Evolutionary conservation across 164 flowering plant genomes (phyloP), one percentile per base, ranked within the genome.

Genomic region (Liriodendron chinense): DNA sequence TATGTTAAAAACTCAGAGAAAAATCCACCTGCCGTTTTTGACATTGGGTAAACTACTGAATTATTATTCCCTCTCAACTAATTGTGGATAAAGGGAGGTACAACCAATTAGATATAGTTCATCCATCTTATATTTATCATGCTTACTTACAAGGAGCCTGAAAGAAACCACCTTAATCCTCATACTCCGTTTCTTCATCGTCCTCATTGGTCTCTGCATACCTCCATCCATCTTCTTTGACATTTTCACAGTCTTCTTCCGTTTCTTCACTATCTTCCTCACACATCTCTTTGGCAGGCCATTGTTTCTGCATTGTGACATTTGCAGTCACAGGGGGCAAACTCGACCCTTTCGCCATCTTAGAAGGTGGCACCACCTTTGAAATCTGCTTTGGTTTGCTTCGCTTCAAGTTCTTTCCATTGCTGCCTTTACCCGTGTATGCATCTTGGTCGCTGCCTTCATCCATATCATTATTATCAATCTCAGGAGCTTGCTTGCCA

Each of bases 191-290:
- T 82, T 93, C 97, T 73, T 94, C 96, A 76, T 93, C 97, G 59
- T 94, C 96, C n/a, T 91, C 93, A 47, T 90, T 83, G 73, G 84
- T 84, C 34, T 88, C 90, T 6, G 69, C 81, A 71, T 93, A 89
- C 74, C 91, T 89, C 93, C 94, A 91, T 20, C 89, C 85, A 73
- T 90, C 96, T 48, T 83, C 82, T 18, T 86, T 97, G 12, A 79
- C 86, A 74, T 93, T 87, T 13, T 93, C 98, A 10, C 88, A 80
- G 56, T 95, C 98, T 82, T 96, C 98, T 84, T 94, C 96, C 0
- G 98, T 94, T 78, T 94, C 98, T 81, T 94, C 98, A 75, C 98
- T 93, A 77, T 96, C 98, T 82, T 93, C 98, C 74, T 86, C 92
- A 26, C 80, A 85, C 26, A 65, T 26, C 70, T 89, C 98, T 76